Percentiles rank a stretch among this genome's conserved stretches.
phyloP scores from a whole-genome alignment of 2,329 filamentous ascomycete genomes.

The Xylariaceae sp. region DNA sequence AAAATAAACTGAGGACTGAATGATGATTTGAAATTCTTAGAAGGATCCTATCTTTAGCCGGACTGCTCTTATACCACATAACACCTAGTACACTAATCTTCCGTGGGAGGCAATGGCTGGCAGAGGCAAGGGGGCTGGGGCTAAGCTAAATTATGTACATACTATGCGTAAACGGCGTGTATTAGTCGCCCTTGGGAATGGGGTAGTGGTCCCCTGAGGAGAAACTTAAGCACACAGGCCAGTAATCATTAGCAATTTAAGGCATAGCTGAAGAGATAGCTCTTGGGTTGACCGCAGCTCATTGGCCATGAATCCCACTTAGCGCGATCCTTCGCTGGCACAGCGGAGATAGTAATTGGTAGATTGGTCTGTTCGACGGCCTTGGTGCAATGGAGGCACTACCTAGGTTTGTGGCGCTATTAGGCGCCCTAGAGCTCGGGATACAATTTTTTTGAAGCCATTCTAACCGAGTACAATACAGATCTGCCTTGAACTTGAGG shows the following conservation, averaged over 20 bases:
- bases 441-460: neutral
- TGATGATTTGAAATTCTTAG: neutral
- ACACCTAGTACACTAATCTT: no score
- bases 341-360: slow-evolving; percentile 1
- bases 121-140: neutral
- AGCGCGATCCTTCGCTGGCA: slow-evolving; percentile 2
- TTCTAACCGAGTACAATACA: neutral
- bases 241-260: slow-evolving; percentile 1
- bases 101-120: no score
- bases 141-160: neutral
- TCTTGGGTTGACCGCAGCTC: neutral
- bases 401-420: neutral
- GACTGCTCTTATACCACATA: no score
- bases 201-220: neutral
- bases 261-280: slow-evolving; percentile 8
- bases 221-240: slow-evolving; percentile 1
- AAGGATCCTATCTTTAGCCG: neutral
- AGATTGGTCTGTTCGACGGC: neutral
- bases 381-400: neutral
- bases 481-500: slow-evolving; percentile 8
- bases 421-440: neutral
- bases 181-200: neutral
- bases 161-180: no score
- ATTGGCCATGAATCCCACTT: slow-evolving; percentile 5
- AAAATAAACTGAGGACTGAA: neutral